phyloP scores from a whole-genome alignment of 768 basidiomycete species.

The Rhizopogon vulgaris region DNA sequence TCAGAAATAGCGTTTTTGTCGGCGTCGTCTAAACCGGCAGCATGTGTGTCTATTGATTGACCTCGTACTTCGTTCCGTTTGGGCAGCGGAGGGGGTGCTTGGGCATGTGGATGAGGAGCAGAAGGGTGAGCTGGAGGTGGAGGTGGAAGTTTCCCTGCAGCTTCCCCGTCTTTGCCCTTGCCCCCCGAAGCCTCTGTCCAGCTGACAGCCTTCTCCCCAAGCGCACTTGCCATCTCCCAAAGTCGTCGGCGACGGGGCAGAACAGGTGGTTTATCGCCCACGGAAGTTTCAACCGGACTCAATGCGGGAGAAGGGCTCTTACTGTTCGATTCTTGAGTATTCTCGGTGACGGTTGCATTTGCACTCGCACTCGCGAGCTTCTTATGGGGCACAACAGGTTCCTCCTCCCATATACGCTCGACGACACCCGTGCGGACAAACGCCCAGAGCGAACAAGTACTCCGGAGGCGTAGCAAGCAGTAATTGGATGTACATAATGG shows the following conservation, averaged over 20 bases:
- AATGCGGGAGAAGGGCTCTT: neutral
- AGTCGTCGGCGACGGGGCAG: slow-evolving; percentile 58
- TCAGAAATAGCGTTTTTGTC: slow-evolving; percentile 2
- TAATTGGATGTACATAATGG: slow-evolving; percentile 82
- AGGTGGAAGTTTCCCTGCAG: slow-evolving; percentile 10
- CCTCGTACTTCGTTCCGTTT: slow-evolving; percentile 38
- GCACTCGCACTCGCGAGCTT: slow-evolving; percentile 14
- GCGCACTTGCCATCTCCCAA: slow-evolving; percentile 63
- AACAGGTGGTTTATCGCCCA: slow-evolving; percentile 46
- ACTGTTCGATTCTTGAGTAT: neutral
- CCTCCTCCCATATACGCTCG: slow-evolving; percentile 88
- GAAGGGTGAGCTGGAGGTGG: slow-evolving; percentile 22
- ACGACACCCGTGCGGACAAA: slow-evolving; percentile 79
- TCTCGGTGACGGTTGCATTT: slow-evolving; percentile 4
- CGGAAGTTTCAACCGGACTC: neutral
- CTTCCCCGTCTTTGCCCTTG: slow-evolving; percentile 25
- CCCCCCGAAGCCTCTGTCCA: slow-evolving; percentile 36
- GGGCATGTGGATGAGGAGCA: slow-evolving; percentile 13
- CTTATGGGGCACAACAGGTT: slow-evolving; percentile 32
- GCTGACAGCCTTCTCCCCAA: slow-evolving; percentile 52
- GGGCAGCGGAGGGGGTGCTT: slow-evolving; percentile 44
- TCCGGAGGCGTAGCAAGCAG: slow-evolving; percentile 76
- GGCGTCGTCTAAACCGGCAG: slow-evolving; percentile 6
- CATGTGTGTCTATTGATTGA: slow-evolving; percentile 7
- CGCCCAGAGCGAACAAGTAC: slow-evolving; percentile 88